phyloP scores from a whole-genome alignment of 768 basidiomycete genomes.

The Naganishia vishniacii region DNA sequence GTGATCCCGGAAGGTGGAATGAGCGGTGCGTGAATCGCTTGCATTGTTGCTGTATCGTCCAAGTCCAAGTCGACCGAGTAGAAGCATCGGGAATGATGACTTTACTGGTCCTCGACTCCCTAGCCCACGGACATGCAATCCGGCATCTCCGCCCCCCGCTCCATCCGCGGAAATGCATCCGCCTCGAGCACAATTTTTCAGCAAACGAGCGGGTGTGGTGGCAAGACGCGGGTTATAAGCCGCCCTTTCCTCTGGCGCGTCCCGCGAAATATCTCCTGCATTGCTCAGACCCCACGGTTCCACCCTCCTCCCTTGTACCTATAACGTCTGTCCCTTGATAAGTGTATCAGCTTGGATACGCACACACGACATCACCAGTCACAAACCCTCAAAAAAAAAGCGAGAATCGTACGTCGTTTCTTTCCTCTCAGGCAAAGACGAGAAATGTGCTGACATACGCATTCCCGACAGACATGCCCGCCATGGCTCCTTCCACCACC shows the following conservation, averaged over 20 bases:
- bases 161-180: too few species aligned
- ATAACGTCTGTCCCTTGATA: background rate
- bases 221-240: background rate
- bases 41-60: constrained; percentile 31
- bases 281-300: background rate
- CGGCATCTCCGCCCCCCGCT: too few species aligned
- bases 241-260: too few species aligned
- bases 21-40: constrained; percentile 45
- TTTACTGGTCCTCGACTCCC: too few species aligned
- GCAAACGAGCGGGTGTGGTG: background rate
- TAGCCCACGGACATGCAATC: too few species aligned
- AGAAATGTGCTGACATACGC: background rate
- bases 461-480: constrained; percentile 58
- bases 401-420: background rate
- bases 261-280: background rate
- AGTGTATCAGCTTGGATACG: constrained; percentile 14
- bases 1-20: constrained; percentile 44
- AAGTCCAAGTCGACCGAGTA: too few species aligned
- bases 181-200: too few species aligned
- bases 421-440: background rate
- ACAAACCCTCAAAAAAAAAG: background rate
- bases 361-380: background rate
- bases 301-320: background rate
- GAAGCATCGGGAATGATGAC: too few species aligned
- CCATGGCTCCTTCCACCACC: constrained; percentile 62